Conservation (phyloP, 495 filamentous ascomycete species). For the Aspergillus diversus region DNA sequence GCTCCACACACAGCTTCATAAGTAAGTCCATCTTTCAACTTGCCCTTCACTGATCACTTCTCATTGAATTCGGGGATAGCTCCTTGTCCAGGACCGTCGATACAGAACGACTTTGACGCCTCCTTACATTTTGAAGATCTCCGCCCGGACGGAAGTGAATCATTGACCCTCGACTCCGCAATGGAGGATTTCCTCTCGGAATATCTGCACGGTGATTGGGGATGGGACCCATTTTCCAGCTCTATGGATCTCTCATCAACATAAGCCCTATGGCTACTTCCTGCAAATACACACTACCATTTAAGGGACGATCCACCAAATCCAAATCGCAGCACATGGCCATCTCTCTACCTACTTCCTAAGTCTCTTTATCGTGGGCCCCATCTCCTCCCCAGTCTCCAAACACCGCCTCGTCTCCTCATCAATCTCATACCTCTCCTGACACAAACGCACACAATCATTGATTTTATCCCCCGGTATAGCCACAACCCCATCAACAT, state of each 20-base stretch:
- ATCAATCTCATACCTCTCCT: slow-evolving; percentile 33
- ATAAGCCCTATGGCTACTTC: not conserved
- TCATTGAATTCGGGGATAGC: not conserved
- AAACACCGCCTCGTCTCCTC: slow-evolving; percentile 28
- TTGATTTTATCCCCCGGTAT: slow-evolving; percentile 26
- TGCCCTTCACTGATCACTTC: not conserved
- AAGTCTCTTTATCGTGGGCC: slow-evolving; percentile 31
- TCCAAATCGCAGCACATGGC: not conserved
- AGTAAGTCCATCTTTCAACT: not conserved
- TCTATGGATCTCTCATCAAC: not conserved
- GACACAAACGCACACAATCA: slow-evolving; percentile 27
- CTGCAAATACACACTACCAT: not conserved
- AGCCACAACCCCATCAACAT: slow-evolving; percentile 58
- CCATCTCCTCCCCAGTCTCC: slow-evolving; percentile 31
- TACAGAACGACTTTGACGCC: not conserved
- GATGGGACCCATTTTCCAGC: slow-evolving; percentile 32
- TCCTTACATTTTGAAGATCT: not conserved
- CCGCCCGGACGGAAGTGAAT: not conserved
- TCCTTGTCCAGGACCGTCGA: not conserved
- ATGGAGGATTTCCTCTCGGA: slow-evolving; percentile 32
- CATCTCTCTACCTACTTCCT: slow-evolving; percentile 15
- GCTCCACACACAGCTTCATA: not conserved
- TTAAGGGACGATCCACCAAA: not conserved
- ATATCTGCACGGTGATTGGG: slow-evolving; percentile 31
- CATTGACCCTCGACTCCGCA: slow-evolving; percentile 19